A percentile compares a stretch with the other conserved stretches of the same genome.
These are phyloP conservation scores for Actinomucor elegans DNA, from an alignment of 371 early-diverging fungal genomes.

Conservation along the genomic window DNA sequence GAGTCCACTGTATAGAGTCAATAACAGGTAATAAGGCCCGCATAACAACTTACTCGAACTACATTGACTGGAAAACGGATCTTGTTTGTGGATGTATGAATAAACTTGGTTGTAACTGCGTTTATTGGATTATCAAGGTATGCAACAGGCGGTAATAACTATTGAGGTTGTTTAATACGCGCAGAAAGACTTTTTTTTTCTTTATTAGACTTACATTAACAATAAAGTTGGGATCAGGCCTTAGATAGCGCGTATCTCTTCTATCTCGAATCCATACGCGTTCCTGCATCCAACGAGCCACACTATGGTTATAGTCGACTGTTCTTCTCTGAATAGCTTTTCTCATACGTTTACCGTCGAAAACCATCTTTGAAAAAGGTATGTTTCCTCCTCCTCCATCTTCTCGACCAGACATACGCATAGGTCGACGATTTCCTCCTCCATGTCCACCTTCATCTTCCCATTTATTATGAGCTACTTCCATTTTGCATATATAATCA, in stretches of 20 bases:
- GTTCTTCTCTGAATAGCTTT: slow-evolving; percentile 94
- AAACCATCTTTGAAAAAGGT: slow-evolving; percentile 57
- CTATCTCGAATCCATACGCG: slow-evolving; percentile 64
- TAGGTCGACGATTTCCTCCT: slow-evolving; percentile 10
- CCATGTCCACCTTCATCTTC: slow-evolving; percentile 10
- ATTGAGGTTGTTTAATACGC: background rate
- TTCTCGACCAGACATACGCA: slow-evolving; percentile 13
- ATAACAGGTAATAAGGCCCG: background rate
- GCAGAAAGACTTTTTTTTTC: too few species aligned
- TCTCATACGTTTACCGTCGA: slow-evolving; percentile 93
- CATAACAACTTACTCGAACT: slow-evolving; percentile 64
- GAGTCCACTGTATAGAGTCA: slow-evolving; percentile 81
- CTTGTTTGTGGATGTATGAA: slow-evolving; percentile 98
- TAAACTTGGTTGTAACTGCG: slow-evolving; percentile 89
- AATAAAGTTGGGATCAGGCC: slow-evolving; percentile 88
- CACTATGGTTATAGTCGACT: slow-evolving; percentile 91
- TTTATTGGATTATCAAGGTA: slow-evolving; percentile 77
- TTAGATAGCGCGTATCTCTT: slow-evolving; percentile 62
- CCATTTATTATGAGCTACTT: slow-evolving; percentile 17
- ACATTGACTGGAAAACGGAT: slow-evolving; percentile 95
- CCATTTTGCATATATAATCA: slow-evolving; percentile 6
- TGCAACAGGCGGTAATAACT: slow-evolving; percentile 81
- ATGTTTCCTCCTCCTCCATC: slow-evolving; percentile 25
- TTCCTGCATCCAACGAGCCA: slow-evolving; percentile 80
- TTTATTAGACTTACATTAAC: slow-evolving; percentile 71